Percentiles rank a stretch among this genome's conserved stretches.
phyloP scores from a whole-genome alignment of 192 early-diverging fungal species.

The Kappamyces sp. region DNA sequence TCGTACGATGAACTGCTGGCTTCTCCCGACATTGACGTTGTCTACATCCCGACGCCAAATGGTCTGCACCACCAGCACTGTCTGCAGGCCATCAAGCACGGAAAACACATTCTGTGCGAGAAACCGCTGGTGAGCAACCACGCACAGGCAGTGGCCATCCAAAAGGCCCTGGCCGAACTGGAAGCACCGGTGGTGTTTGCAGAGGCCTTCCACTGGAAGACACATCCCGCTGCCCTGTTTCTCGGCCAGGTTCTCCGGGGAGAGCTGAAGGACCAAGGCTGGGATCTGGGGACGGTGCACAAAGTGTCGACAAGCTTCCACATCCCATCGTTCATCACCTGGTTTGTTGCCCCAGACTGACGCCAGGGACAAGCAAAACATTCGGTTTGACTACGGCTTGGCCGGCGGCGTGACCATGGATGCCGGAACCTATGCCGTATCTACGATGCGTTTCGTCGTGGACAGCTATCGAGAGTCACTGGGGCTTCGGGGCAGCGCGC shows the following conservation, averaged over 20 bases:
- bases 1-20: slow-evolving; percentile 44
- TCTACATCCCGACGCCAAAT: slow-evolving; percentile 55
- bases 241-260: slow-evolving; percentile 16
- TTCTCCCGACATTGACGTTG: slow-evolving; percentile 42
- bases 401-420: slow-evolving; percentile 32
- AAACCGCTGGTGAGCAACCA: slow-evolving; percentile 32
- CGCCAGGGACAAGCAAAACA: slow-evolving; percentile 16
- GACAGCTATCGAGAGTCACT: background rate
- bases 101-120: slow-evolving; percentile 56
- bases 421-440: slow-evolving; percentile 23
- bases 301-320: background rate
- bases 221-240: slow-evolving; percentile 19
- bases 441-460: slow-evolving; percentile 17
- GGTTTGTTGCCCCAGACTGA: background rate
- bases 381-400: slow-evolving; percentile 22
- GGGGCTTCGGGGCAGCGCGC: background rate
- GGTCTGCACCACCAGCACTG: slow-evolving; percentile 45
- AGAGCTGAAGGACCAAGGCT: background rate
- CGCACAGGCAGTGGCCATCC: slow-evolving; percentile 19
- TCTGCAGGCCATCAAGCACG: slow-evolving; percentile 37
- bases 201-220: slow-evolving; percentile 30
- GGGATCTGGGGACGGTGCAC: slow-evolving; percentile 7
- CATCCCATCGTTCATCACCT: background rate
- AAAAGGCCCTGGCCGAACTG: slow-evolving; percentile 12
- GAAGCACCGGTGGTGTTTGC: slow-evolving; percentile 14